Conservation (phyloP, 2,329 filamentous ascomycete species). For the Colletotrichum siamense region DNA sequence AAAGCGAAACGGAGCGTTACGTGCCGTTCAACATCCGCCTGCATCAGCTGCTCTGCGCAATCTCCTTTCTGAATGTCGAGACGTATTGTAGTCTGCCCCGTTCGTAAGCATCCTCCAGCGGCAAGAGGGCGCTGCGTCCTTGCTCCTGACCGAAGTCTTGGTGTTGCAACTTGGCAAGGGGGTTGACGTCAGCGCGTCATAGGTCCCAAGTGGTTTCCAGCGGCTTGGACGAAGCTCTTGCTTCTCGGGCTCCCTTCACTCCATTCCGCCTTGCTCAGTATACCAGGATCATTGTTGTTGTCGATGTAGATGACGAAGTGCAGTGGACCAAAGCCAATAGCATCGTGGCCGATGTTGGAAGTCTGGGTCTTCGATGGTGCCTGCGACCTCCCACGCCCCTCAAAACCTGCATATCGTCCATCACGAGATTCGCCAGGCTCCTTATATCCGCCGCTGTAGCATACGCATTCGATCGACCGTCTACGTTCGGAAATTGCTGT, state of each 20-base stretch:
- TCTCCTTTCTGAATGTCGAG: background rate
- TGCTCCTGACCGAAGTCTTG: background rate
- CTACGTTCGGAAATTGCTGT: background rate
- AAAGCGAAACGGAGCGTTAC: background rate
- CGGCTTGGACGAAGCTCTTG: background rate
- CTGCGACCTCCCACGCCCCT: slow-evolving; percentile 31
- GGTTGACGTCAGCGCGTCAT: background rate
- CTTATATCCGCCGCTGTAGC: background rate
- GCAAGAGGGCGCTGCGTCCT: background rate
- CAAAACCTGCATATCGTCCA: slow-evolving; percentile 31
- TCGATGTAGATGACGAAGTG: background rate
- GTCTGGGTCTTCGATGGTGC: slow-evolving; percentile 17
- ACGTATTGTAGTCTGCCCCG: background rate
- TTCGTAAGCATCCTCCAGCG: background rate
- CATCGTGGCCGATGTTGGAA: slow-evolving; percentile 34
- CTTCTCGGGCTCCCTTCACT: background rate
- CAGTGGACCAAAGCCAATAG: background rate
- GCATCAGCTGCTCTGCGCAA: background rate
- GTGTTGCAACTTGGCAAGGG: background rate
- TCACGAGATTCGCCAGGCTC: background rate
- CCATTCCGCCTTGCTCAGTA: background rate
- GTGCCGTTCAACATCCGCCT: background rate
- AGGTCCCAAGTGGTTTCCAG: background rate
- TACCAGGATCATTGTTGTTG: background rate
- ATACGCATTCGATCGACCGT: background rate